Conservation (phyloP, 306 rosid genomes). For the Ceratonia siliqua region DNA sequence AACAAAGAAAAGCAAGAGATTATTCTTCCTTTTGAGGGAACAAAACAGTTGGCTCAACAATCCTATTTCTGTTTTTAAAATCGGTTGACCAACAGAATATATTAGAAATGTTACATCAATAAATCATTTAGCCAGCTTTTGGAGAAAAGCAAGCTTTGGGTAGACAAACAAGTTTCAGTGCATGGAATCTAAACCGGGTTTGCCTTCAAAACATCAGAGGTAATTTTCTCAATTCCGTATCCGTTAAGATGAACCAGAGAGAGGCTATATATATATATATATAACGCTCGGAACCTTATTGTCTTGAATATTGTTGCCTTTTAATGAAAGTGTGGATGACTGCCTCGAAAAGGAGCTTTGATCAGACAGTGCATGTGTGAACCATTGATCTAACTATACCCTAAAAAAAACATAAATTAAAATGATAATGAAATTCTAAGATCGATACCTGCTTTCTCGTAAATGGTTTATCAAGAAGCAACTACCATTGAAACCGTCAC, state of each 20-base stretch:
- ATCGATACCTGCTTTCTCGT: not conserved
- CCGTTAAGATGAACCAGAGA: conserved; percentile 28
- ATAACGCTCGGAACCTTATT: conserved; percentile 12
- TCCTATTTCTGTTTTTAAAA: conserved; percentile 3
- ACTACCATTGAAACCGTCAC: conserved; percentile 25
- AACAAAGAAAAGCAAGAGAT: conserved; percentile 17
- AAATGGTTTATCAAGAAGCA: not conserved
- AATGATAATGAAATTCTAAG: too few species aligned
- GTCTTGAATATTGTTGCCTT: conserved; percentile 55
- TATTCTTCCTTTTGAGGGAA: conserved; percentile 24
- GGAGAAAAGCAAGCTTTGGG: conserved; percentile 13
- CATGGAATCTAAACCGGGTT: conserved; percentile 27
- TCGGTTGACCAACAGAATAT: conserved; percentile 25
- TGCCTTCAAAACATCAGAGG: conserved; percentile 9
- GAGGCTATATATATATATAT: not conserved
- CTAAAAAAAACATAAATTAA: not conserved
- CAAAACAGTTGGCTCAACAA: conserved; percentile 29
- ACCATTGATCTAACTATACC: conserved; percentile 36
- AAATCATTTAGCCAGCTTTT: conserved; percentile 8
- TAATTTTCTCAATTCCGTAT: conserved; percentile 11
- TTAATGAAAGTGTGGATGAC: conserved; percentile 44
- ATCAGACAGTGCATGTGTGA: conserved; percentile 84
- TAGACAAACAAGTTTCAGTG: not conserved
- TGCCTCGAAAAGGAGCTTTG: conserved; percentile 84
- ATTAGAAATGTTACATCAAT: conserved; percentile 15